These are phyloP conservation scores for Arabidopsis arenosa DNA, from an alignment of 345 rosid species.

Conservation along the genomic window DNA sequence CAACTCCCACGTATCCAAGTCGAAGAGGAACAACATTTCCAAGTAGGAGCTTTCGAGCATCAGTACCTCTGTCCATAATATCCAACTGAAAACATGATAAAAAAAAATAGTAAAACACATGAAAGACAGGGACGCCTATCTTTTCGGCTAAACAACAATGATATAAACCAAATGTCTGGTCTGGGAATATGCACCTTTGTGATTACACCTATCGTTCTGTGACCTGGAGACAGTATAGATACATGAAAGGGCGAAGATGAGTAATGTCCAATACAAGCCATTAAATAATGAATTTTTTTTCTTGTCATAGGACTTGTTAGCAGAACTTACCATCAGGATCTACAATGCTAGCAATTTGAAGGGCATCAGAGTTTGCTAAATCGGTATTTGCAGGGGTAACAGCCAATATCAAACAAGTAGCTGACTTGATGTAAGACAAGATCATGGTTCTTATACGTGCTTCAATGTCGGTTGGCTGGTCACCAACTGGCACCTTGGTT, in stretches of 20 bases:
- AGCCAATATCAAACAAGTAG: constrained; percentile 71
- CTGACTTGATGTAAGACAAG: constrained; percentile 51
- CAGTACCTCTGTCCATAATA: constrained; percentile 77
- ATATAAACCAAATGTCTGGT: constrained; percentile 23
- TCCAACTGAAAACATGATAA: constrained; percentile 58
- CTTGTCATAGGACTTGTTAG: not conserved
- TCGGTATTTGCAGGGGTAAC: constrained; percentile 75
- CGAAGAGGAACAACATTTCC: constrained; percentile 67
- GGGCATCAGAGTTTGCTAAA: constrained; percentile 79
- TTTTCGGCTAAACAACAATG: constrained; percentile 9
- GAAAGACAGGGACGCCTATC: not conserved
- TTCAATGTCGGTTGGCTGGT: constrained; percentile 72
- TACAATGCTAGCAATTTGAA: constrained; percentile 65
- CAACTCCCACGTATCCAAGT: constrained; percentile 76
- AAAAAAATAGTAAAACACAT: constrained; percentile 26
- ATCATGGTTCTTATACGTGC: constrained; percentile 63
- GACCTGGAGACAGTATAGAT: constrained; percentile 54
- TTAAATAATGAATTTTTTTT: not conserved
- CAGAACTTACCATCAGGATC: constrained; percentile 60
- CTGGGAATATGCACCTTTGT: constrained; percentile 58
- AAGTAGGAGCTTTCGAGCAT: constrained; percentile 66
- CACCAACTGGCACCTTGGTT: constrained; percentile 79
- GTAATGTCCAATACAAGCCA: constrained; percentile 5
- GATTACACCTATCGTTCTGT: constrained; percentile 70
- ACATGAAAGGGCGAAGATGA: constrained; percentile 11